These are phyloP conservation scores for Cucurbita moschata DNA, from an alignment of 306 rosid genomes.

Conservation along the genomic window DNA sequence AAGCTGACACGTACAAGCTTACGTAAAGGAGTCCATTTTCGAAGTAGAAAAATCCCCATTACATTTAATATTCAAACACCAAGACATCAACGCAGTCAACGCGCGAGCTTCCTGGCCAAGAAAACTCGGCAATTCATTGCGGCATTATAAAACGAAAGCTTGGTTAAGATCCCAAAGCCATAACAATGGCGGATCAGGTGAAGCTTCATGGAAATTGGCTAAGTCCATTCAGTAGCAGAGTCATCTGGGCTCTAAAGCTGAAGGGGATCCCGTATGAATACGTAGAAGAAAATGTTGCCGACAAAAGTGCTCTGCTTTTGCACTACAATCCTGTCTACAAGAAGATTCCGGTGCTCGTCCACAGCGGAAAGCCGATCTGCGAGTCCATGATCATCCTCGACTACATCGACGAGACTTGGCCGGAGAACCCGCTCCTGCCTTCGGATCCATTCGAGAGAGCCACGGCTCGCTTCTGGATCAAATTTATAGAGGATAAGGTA, in stretches of 20 bases:
- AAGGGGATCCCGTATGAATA: conserved; percentile 30
- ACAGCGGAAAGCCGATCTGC: conserved; percentile 22
- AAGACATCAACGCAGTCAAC: too few relatives aligned
- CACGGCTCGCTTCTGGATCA: conserved; percentile 22
- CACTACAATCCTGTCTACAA: conserved; percentile 30
- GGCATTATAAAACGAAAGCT: too few relatives aligned
- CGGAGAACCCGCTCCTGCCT: conserved; percentile 13
- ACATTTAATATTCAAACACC: too few relatives aligned
- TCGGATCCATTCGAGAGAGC: conserved; percentile 17
- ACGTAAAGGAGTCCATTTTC: too few relatives aligned
- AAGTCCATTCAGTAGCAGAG: conserved; percentile 29
- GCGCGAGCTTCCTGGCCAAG: too few relatives aligned
- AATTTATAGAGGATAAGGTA: conserved; percentile 16
- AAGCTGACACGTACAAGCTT: too few relatives aligned
- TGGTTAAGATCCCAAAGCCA: too few relatives aligned
- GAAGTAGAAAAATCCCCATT: too few relatives aligned
- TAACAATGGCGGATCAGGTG: not conserved
- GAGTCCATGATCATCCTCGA: conserved; percentile 38
- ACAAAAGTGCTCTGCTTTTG: conserved; percentile 25
- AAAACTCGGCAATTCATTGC: too few relatives aligned
- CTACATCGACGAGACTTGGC: conserved; percentile 33
- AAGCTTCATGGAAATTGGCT: conserved; percentile 32
- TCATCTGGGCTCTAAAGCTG: conserved; percentile 33
- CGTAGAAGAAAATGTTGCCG: conserved; percentile 27
- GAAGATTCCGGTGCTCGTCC: conserved; percentile 41